Evolutionary conservation across 2,329 filamentous ascomycete genomes (phyloP).

Genomic region (Exserohilum rostratum): DNA sequence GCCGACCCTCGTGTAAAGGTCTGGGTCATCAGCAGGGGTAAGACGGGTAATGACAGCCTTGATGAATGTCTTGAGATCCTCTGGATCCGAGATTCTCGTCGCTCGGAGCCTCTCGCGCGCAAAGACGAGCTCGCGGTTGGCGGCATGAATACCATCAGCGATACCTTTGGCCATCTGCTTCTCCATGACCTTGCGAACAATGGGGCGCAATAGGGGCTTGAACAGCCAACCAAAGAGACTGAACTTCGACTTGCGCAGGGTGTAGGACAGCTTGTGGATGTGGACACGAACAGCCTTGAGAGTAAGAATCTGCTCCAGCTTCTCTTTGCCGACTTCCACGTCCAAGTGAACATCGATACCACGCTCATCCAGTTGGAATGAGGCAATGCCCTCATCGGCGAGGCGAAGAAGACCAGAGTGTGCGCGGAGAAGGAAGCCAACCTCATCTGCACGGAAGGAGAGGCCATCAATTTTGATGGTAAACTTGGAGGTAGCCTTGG

Average conservation of each 20-base stretch:
- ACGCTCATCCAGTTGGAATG: conserved; percentile 82
- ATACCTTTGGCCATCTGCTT: conserved; percentile 76
- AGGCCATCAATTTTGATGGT: conserved; percentile 82
- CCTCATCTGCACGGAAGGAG: conserved; percentile 80
- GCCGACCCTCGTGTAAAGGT: conserved; percentile 76
- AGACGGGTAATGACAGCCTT: conserved; percentile 80
- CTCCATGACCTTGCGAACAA: conserved; percentile 81
- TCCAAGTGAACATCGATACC: conserved; percentile 88
- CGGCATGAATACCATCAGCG: conserved; percentile 69
- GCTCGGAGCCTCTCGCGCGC: conserved; percentile 86
- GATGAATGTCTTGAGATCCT: conserved; percentile 80
- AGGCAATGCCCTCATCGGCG: conserved; percentile 82
- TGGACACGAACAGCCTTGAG: conserved; percentile 77
- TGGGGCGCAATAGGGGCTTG: conserved; percentile 80
- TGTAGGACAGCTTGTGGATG: conserved; percentile 87
- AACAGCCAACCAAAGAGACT: conserved; percentile 80
- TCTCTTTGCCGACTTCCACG: conserved; percentile 78
- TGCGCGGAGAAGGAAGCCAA: conserved; percentile 87
- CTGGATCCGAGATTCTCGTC: conserved; percentile 79
- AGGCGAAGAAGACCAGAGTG: conserved; percentile 78
- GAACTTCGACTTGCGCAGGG: conserved; percentile 74
- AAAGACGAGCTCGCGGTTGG: conserved; percentile 86
- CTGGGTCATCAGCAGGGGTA: conserved; percentile 73
- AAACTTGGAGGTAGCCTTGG: conserved; percentile 72
- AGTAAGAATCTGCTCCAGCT: conserved; percentile 79